Conservation (phyloP, 306 rosid genomes). For the Myrica gale region DNA sequence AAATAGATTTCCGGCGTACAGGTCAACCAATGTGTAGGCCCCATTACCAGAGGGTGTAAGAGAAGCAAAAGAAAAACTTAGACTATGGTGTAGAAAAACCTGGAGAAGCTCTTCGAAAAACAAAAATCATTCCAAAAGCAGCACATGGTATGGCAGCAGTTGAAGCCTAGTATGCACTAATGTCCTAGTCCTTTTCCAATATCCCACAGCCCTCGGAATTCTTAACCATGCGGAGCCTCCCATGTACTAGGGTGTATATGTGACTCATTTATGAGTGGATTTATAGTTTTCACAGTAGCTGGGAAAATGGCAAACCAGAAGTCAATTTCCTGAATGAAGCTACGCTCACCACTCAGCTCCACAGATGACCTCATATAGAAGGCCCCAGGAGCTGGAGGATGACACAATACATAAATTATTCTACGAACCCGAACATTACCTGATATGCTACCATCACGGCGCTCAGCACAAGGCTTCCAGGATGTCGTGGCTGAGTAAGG, state of each 20-base stretch:
- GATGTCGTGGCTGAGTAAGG: slow-evolving; percentile 90
- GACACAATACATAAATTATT: not conserved
- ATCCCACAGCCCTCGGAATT: not conserved
- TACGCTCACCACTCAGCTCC: not conserved
- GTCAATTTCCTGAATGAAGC: not conserved
- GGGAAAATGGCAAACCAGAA: not conserved
- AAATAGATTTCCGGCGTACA: not conserved
- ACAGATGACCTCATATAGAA: not conserved
- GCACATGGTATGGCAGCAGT: not conserved
- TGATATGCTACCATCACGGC: slow-evolving; percentile 68
- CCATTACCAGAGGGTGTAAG: not conserved
- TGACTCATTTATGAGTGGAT: too few species aligned
- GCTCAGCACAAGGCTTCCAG: slow-evolving; percentile 99
- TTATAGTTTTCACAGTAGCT: not conserved
- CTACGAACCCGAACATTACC: slow-evolving; percentile 41
- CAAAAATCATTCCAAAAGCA: not conserved
- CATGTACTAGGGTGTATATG: too few species aligned
- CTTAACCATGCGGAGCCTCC: too few species aligned
- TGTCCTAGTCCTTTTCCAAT: not conserved
- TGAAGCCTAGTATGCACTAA: slow-evolving; percentile 1
- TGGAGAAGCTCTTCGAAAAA: not conserved
- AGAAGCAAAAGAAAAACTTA: not conserved
- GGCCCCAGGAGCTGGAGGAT: not conserved
- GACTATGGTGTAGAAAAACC: not conserved
- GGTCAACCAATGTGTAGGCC: not conserved